Percentiles rank a stretch among this genome's conserved stretches.
These are phyloP conservation scores for Cyclanthera cordifolia DNA, from an alignment of 306 rosid genomes.

Conservation along the genomic window DNA sequence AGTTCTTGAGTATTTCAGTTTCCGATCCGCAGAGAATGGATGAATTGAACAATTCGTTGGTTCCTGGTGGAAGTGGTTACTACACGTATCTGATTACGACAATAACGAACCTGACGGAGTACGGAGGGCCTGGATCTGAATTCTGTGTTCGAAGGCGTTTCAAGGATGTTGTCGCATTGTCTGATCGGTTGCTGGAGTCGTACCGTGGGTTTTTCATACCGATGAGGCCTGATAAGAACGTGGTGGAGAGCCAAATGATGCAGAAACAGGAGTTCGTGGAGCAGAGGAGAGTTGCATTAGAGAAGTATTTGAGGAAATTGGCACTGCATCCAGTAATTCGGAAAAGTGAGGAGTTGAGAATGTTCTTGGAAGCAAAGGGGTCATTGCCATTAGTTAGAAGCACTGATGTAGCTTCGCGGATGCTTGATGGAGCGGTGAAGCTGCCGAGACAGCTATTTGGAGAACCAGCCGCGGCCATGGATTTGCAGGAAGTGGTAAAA, in stretches of 20 bases:
- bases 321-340: constrained; percentile 29
- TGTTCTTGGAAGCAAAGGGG: constrained; percentile 23
- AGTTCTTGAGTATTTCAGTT: constrained; percentile 47
- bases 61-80: constrained; percentile 28
- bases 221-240: constrained; percentile 34
- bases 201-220: constrained; percentile 33
- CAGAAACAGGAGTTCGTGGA: constrained; percentile 34
- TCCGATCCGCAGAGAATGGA: constrained; percentile 32
- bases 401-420: constrained; percentile 23
- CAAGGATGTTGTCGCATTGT: constrained; percentile 37
- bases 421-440: constrained; percentile 29
- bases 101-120: constrained; percentile 25
- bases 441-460: constrained; percentile 25
- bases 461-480: constrained; percentile 11
- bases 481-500: constrained; percentile 18
- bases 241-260: constrained; percentile 36
- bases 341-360: constrained; percentile 28
- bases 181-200: constrained; percentile 31
- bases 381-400: constrained; percentile 22
- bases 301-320: constrained; percentile 29
- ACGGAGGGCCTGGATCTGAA: constrained; percentile 35
- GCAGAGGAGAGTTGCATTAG: constrained; percentile 30
- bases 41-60: constrained; percentile 25
- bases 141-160: constrained; percentile 35
- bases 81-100: constrained; percentile 32